These are phyloP conservation scores for Diatrype stigma DNA, from an alignment of 2,329 filamentous ascomycete species.

Conservation along the genomic window DNA sequence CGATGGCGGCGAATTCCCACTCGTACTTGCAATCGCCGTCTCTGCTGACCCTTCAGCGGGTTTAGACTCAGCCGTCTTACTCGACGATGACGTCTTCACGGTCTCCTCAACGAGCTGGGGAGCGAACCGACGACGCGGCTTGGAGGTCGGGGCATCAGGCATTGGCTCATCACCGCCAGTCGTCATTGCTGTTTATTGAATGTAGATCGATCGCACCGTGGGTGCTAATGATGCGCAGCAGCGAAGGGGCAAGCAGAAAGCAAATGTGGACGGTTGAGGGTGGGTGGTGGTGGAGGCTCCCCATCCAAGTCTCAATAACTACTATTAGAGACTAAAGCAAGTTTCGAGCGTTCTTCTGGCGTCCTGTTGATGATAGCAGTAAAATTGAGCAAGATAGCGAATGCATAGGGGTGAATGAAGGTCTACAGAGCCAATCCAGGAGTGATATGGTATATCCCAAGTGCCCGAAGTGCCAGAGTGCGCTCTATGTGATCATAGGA, in stretches of 20 bases:
- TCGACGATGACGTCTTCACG: constrained; percentile 22
- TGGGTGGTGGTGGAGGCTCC: background rate
- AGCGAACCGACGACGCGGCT: constrained; percentile 27
- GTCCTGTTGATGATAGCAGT: background rate
- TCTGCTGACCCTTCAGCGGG: background rate
- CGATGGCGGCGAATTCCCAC: background rate
- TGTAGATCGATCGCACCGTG: background rate
- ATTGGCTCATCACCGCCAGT: constrained; percentile 22
- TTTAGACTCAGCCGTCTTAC: constrained; percentile 5
- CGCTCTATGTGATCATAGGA: background rate
- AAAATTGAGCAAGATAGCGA: background rate
- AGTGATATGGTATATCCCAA: background rate
- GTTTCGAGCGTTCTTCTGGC: background rate
- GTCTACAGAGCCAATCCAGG: background rate
- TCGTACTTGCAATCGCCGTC: background rate
- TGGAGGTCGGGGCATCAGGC: constrained; percentile 20
- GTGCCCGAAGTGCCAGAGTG: background rate
- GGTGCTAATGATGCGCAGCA: background rate
- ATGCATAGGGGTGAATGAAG: background rate
- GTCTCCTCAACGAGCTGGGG: constrained; percentile 31
- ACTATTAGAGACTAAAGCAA: background rate
- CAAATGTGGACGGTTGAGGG: background rate
- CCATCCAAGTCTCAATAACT: background rate
- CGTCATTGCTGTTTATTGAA: constrained; percentile 16
- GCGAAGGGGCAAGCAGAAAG: background rate